Evolutionary conservation across 1,284 basidiomycete species (phyloP), one percentile per base, ranked within the genome.

Genomic region (Cryptococcus hybrid): DNA sequence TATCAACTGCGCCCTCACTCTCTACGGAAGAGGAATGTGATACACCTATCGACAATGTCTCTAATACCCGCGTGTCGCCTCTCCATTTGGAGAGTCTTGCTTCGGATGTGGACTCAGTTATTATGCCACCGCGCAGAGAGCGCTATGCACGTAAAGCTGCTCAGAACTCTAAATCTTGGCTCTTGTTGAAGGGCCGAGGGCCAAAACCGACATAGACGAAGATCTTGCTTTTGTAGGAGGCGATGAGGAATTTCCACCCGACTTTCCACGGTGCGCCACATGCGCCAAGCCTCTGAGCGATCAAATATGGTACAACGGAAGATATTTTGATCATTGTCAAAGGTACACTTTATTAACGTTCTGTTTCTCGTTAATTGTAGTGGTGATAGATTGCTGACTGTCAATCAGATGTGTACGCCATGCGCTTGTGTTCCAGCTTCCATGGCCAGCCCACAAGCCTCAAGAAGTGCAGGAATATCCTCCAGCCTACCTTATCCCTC

Each of bases 381-480:
- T 8, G 12, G 35, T 24, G 47, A 34, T 36, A 35, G 24, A 6
- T 7, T 36, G 50, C 34, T 56, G 12, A 44, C 34, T 30, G 13
- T 54, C n/a, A n/a, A 30, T 15, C 46, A 73, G 71, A 30, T 76
- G 74, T 51, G 62, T 66, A n/a, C 72, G 73, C n/a, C 74, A 76
- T 51, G 65, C 73, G 1, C 62, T 76, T 8, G 69, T 75, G 51
- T 76, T 70, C 49, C 61, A 66, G 37, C 49, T 74, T 11, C 71
- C 71, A 0, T 76, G 74, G 74, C 74, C 74, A 0, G 69, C 70
- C 0, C 72, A 70, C 40, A 51, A 58, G 9, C 47, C 56, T 15
- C 44, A 62, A 44, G 68, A 70, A 13, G 61, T 73, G 1, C 62
- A 61, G 13, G 69, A 69, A 40, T 72, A 66, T 49, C 74, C 74